These are phyloP conservation scores for Backusella parvicylindrica DNA, from an alignment of 192 early-diverging fungal species.

Conservation along the genomic window DNA sequence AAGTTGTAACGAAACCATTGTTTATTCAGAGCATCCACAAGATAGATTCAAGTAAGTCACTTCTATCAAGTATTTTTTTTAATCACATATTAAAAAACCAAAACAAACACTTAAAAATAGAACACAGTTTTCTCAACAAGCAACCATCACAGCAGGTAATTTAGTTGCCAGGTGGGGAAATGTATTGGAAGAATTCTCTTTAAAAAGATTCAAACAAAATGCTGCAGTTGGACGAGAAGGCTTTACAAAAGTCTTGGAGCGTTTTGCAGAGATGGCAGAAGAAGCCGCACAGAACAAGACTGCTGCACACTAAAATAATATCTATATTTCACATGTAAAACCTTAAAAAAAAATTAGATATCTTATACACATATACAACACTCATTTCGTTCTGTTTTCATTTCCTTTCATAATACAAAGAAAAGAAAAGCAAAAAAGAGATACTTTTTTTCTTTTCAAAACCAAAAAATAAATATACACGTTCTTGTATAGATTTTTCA, in stretches of 20 bases:
- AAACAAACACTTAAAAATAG: constrained; percentile 14
- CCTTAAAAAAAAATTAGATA: not conserved
- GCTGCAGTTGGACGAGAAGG: constrained; percentile 79
- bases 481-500: not conserved
- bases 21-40: constrained; percentile 65
- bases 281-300: constrained; percentile 8
- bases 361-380: not conserved
- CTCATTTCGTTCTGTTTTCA: not conserved
- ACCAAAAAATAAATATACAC: not conserved
- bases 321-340: not conserved
- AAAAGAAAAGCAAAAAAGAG: not conserved
- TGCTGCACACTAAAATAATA: not conserved
- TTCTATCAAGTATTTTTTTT: not conserved
- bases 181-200: constrained; percentile 82
- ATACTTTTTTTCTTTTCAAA: not conserved
- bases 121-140: constrained; percentile 81
- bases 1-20: constrained; percentile 81
- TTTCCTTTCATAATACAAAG: not conserved
- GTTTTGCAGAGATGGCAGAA: constrained; percentile 43
- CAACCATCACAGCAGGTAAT: constrained; percentile 75
- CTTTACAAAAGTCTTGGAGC: constrained; percentile 81
- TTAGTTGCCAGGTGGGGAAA: constrained; percentile 64
- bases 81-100: not conserved
- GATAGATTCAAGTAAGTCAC: constrained; percentile 39
- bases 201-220: constrained; percentile 88